Evolutionary conservation across 768 basidiomycete genomes (phyloP), one percentile per base, ranked within the genome.

Genomic region (Hortiboletus flavorubellus): DNA sequence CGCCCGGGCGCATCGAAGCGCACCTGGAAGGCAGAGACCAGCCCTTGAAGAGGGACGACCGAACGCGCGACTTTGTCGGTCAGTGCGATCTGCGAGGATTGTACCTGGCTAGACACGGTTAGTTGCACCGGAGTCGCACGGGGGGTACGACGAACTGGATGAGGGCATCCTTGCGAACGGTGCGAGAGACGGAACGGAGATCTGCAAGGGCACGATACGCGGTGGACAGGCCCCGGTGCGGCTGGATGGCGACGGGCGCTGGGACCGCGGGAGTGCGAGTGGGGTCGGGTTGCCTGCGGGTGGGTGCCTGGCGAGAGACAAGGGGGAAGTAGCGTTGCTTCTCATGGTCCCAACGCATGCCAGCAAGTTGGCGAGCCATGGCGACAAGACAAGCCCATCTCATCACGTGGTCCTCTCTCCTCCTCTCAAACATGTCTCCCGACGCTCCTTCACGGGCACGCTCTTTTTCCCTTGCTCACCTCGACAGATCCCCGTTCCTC

Each of bases 251-350:
- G 26, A 38, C 26, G 4, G 26, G 26, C 26, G 26, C 26, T 26
- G 26, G 26, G 26, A 26, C 33, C 35, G 37, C 9, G 8, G 37
- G 2, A 10, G 12, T 12, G 8, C 30, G 48, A 3, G n/a, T 12
- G 40, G 15, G 51, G 23, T 29, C 16, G 15, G 21, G 31, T n/a
- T 33, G 21, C 30, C 30, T 21, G 41, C 18, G 12, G 8, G 33
- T 15, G 18, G 21, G n/a, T 10, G 30, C 4, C 18, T 6, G 31
- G 12, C 8, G 18, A 15, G 37, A 7, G 4, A 23, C 16, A 10
- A 78, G 34, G 23, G 84, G 80, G 60, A 85, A 86, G 65, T 86
- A 86, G 10, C 84, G 76, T 39, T 80, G 78, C 51, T 66, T 71
- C 34, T 64, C 63, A 55, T 72, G 64, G 62, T 86, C 83, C 72